Evolutionary conservation across 2,329 filamentous ascomycete species (phyloP).

Genomic region (Trichoderma afroharzianum): DNA sequence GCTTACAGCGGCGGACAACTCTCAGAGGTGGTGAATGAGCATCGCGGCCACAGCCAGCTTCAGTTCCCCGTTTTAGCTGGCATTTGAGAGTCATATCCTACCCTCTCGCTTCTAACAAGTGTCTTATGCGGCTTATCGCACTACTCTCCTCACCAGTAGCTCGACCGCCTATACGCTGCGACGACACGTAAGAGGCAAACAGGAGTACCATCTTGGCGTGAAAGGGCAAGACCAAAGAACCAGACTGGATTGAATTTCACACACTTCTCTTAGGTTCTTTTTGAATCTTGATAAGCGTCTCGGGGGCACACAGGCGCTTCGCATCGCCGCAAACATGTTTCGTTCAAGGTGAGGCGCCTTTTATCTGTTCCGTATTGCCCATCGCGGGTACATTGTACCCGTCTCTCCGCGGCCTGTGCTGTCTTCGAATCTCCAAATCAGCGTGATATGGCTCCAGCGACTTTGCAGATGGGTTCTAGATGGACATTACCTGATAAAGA

Average conservation of each 20-base stretch:
- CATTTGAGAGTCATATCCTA: neutral
- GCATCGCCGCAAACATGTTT: slow-evolving; percentile 15
- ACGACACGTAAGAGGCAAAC: neutral
- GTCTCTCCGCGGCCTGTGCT: neutral
- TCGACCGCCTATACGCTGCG: neutral
- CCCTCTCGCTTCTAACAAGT: neutral
- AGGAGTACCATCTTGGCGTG: neutral
- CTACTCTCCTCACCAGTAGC: neutral
- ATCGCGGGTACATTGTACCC: neutral
- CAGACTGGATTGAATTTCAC: neutral
- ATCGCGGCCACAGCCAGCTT: neutral
- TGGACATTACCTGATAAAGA: neutral
- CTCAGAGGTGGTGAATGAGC: neutral
- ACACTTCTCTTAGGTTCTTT: neutral
- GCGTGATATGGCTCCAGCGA: neutral
- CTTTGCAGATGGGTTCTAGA: neutral
- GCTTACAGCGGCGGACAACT: slow-evolving; percentile 6
- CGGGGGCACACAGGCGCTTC: neutral
- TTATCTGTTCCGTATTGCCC: neutral
- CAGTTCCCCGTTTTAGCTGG: neutral
- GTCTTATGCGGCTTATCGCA: neutral
- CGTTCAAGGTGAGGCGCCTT: slow-evolving; percentile 11
- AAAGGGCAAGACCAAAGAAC: neutral
- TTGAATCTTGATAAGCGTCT: neutral
- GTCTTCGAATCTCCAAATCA: neutral